phyloP scores from a whole-genome alignment of 305 asterid species.

The Solanum hybrid region DNA sequence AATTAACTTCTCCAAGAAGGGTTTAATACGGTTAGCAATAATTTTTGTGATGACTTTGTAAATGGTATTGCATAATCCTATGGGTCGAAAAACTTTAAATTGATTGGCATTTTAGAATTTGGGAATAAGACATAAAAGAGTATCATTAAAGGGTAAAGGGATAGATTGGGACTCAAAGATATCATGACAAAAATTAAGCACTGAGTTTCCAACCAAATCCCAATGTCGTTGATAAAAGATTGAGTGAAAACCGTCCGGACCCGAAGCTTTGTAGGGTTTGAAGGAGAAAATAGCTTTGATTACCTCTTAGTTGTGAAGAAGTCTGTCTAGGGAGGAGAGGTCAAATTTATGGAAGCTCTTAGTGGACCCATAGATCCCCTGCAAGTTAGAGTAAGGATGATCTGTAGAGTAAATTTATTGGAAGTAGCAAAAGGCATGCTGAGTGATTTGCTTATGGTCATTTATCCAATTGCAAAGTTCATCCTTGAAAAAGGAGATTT shows the following conservation, averaged over 20 bases:
- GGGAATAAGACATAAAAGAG: background rate
- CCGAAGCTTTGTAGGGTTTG: background rate
- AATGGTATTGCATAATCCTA: background rate
- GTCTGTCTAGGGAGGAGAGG: background rate
- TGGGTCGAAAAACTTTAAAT: background rate
- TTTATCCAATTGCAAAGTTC: background rate
- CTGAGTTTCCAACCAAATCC: background rate
- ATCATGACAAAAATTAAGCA: background rate
- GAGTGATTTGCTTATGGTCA: background rate
- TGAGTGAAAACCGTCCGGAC: background rate
- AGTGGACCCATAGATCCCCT: background rate
- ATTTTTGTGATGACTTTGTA: background rate
- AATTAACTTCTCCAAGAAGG: background rate
- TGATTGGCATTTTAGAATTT: background rate
- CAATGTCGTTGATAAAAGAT: background rate
- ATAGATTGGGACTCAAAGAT: background rate
- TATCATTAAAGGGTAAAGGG: background rate
- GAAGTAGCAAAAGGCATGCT: background rate
- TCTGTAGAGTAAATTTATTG: background rate
- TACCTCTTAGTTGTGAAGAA: background rate
- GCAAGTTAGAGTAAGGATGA: background rate
- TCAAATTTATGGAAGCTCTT: background rate
- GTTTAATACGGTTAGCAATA: background rate
- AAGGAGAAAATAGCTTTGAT: no score
- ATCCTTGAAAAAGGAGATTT: no score